Conservation (phyloP, 805 yeast species). For the Saccharomycopsis sp. region DNA sequence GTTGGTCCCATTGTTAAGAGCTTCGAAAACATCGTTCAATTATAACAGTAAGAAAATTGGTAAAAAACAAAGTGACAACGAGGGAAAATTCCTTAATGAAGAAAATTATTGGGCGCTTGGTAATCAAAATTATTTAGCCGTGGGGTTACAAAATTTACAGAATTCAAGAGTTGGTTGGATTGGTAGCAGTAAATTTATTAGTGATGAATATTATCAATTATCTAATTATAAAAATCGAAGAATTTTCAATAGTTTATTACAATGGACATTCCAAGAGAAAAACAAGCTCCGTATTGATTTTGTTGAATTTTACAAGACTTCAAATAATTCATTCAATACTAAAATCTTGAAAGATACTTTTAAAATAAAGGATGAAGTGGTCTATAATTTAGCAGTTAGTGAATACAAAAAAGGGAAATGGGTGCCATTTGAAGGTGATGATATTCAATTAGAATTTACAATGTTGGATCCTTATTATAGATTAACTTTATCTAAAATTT, state of each 20-base stretch:
- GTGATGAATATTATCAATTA: slow-evolving; percentile 28
- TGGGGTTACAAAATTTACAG: slow-evolving; percentile 70
- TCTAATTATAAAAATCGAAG: slow-evolving; percentile 28
- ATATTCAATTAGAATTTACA: slow-evolving; percentile 74
- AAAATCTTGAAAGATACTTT: slow-evolving; percentile 35
- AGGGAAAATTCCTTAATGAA: slow-evolving; percentile 23
- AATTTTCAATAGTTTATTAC: slow-evolving; percentile 39
- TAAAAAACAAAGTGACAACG: slow-evolving; percentile 38
- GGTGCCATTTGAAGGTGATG: slow-evolving; percentile 56
- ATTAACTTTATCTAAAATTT: slow-evolving; percentile 46
- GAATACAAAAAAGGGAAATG: slow-evolving; percentile 47
- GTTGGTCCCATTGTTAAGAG: slow-evolving; percentile 62
- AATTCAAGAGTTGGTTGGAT: slow-evolving; percentile 78
- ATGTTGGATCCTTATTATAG: slow-evolving; percentile 96
- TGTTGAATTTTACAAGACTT: slow-evolving; percentile 29
- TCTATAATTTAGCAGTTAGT: slow-evolving; percentile 42
- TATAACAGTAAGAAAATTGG: slow-evolving; percentile 31
- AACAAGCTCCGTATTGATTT: slow-evolving; percentile 52
- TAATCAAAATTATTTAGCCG: slow-evolving; percentile 66
- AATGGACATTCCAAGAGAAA: slow-evolving; percentile 72
- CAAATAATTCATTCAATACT: slow-evolving; percentile 27
- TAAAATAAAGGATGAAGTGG: slow-evolving; percentile 67
- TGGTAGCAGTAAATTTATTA: slow-evolving; percentile 58
- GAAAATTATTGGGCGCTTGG: slow-evolving; percentile 72
- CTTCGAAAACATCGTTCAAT: slow-evolving; percentile 60